These are phyloP conservation scores for Nannochloropsis oceanica DNA, from an alignment of 108 stramenopile genomes.

Conservation along the genomic window DNA sequence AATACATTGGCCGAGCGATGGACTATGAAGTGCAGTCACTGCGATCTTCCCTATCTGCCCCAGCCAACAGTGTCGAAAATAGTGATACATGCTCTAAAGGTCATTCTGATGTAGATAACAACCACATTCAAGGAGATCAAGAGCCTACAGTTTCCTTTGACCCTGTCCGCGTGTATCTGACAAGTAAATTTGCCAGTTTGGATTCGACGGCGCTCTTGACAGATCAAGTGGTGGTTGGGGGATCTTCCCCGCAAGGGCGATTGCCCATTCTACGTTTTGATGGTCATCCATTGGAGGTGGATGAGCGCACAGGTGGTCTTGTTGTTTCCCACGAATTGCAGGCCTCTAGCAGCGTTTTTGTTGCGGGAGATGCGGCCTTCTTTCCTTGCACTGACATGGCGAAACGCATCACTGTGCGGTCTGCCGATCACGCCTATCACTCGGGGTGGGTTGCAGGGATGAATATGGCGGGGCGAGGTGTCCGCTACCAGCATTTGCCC, in stretches of 20 bases:
- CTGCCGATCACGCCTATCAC: slow-evolving; percentile 26
- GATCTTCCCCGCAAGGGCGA: neutral
- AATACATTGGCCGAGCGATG: neutral
- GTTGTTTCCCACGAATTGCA: slow-evolving; percentile 9
- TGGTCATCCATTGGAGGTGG: neutral
- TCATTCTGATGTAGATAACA: neutral
- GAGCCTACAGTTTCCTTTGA: neutral
- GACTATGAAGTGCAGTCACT: neutral
- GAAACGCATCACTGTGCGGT: neutral
- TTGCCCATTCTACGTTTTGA: neutral
- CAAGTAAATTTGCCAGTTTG: neutral
- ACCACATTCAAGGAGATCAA: neutral
- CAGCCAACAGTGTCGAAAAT: neutral
- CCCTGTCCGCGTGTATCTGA: neutral
- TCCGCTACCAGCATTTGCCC: slow-evolving; percentile 11
- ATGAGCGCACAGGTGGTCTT: neutral
- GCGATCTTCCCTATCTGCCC: neutral
- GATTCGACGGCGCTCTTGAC: neutral
- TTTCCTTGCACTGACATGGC: slow-evolving; percentile 4
- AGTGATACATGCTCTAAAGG: neutral
- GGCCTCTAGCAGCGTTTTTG: slow-evolving; percentile 12
- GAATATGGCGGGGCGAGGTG: slow-evolving; percentile 15
- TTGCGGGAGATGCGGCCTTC: slow-evolving; percentile 14
- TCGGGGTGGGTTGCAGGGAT: slow-evolving; percentile 12
- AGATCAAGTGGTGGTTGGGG: neutral